Percentiles rank a stretch among this genome's conserved stretches.
phyloP scores from a whole-genome alignment of 768 basidiomycete genomes.

The Boletus subcaerulescens region DNA sequence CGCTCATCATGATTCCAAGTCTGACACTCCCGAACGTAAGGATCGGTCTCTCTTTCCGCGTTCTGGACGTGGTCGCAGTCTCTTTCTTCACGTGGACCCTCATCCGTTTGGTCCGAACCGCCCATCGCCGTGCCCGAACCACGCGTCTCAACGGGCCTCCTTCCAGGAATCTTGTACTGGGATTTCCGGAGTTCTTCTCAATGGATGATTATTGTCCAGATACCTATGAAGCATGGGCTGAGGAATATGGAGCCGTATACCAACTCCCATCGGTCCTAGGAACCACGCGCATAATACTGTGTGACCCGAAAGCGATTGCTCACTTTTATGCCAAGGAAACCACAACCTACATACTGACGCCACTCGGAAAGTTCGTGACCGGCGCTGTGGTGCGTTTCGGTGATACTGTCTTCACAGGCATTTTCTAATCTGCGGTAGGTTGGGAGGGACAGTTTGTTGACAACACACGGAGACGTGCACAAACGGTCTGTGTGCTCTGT shows the following conservation, averaged over 20 bases:
- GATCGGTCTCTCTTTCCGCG: neutral
- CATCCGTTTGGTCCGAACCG: conserved; percentile 8
- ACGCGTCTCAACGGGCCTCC: conserved; percentile 44
- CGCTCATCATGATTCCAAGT: neutral
- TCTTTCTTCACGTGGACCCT: conserved; percentile 17
- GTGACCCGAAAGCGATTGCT: conserved; percentile 48
- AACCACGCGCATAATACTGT: conserved; percentile 35
- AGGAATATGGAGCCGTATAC: conserved; percentile 46
- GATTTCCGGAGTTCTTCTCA: conserved; percentile 31
- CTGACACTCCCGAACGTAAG: neutral
- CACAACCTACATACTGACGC: conserved; percentile 31
- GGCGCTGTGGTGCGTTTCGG: conserved; percentile 26
- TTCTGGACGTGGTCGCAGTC: conserved; percentile 10
- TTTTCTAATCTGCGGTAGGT: conserved; percentile 2
- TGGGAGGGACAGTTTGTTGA: conserved; percentile 12
- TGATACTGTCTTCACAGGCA: too few species aligned
- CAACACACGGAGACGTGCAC: conserved; percentile 18
- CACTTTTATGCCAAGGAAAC: conserved; percentile 55
- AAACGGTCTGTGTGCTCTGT: conserved; percentile 5
- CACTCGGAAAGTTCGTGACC: conserved; percentile 24
- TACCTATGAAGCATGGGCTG: conserved; percentile 47
- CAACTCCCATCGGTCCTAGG: conserved; percentile 41
- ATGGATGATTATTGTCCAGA: conserved; percentile 28
- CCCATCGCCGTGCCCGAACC: conserved; percentile 12
- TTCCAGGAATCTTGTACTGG: conserved; percentile 41